Evolutionary conservation across 2,329 filamentous ascomycete species (phyloP).

Genomic region (Neofusicoccum parvum): DNA sequence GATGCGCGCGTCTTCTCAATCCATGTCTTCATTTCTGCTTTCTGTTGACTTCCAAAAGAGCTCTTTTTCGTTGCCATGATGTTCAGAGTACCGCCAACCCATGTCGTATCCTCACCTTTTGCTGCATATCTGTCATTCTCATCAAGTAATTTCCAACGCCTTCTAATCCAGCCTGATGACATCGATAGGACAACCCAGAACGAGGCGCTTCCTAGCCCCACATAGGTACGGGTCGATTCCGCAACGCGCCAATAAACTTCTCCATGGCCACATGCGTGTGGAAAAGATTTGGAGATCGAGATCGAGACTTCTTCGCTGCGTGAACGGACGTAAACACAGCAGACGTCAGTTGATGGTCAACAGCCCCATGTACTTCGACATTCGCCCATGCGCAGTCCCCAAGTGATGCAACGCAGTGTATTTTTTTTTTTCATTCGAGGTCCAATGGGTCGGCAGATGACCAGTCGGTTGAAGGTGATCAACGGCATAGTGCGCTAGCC

Average conservation of each 20-base stretch:
- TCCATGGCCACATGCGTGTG: neutral
- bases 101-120: constrained; percentile 14
- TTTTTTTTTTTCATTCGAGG: neutral
- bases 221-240: neutral
- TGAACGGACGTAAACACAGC: neutral
- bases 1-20: constrained; percentile 3
- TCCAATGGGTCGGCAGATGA: neutral
- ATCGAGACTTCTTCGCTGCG: neutral
- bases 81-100: constrained; percentile 9
- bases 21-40: constrained; percentile 17
- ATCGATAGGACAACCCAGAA: neutral
- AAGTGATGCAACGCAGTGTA: constrained; percentile 10
- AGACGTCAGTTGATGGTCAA: neutral
- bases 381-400: neutral
- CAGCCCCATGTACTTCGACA: neutral
- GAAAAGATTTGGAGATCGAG: neutral
- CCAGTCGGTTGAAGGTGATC: neutral
- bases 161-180: neutral
- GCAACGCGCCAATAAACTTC: neutral
- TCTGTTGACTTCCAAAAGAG: constrained; percentile 16
- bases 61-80: constrained; percentile 16
- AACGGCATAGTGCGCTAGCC: constrained; percentile 32
- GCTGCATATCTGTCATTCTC: constrained; percentile 6
- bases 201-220: neutral
- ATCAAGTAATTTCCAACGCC: constrained; percentile 7